Percentiles rank a stretch among this genome's conserved stretches.
phyloP scores from a whole-genome alignment of 108 stramenopile genomes.

The Tribonema minus region DNA sequence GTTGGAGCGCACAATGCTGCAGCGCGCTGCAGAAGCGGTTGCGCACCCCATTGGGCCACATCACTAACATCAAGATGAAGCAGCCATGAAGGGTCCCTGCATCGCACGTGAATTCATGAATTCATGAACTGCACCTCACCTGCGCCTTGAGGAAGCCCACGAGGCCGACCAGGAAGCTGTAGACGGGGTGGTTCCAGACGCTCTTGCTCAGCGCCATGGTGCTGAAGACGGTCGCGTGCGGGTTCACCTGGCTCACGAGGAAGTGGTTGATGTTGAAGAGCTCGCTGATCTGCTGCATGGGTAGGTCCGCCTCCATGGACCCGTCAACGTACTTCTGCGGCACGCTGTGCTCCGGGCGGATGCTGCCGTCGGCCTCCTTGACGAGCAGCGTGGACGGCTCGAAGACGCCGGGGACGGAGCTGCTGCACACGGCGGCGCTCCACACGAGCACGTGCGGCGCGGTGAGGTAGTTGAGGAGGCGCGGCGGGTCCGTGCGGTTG shows the following conservation, averaged over 20 bases:
- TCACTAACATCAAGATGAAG: too few relatives aligned
- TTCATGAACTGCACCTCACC: constrained; percentile 58
- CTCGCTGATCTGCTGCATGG: constrained; percentile 94
- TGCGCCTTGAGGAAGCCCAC: constrained; percentile 79
- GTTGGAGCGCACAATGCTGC: too few relatives aligned
- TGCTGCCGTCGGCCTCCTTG: constrained; percentile 84
- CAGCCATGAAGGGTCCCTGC: background rate
- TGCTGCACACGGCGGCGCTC: constrained; percentile 90
- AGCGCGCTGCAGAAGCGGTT: too few relatives aligned
- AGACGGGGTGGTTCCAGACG: constrained; percentile 50
- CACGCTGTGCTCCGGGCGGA: constrained; percentile 23
- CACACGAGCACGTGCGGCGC: constrained; percentile 96
- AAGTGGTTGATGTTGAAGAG: constrained; percentile 99
- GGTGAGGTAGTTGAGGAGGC: constrained; percentile 94
- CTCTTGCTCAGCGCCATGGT: constrained; percentile 36
- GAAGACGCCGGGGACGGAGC: constrained; percentile 91
- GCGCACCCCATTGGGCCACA: too few relatives aligned
- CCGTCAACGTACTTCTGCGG: constrained; percentile 65
- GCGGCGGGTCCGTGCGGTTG: constrained; percentile 67
- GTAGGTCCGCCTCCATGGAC: constrained; percentile 90
- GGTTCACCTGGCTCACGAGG: constrained; percentile 77
- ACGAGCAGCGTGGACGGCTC: constrained; percentile 86
- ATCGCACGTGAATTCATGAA: background rate
- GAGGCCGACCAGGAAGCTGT: constrained; percentile 70
- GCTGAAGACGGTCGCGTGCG: constrained; percentile 47